A percentile compares a stretch with the other conserved stretches of the same genome.
These are phyloP conservation scores for Schizochytrium sp. DNA, from an alignment of 108 stramenopile species.

Conservation along the genomic window DNA sequence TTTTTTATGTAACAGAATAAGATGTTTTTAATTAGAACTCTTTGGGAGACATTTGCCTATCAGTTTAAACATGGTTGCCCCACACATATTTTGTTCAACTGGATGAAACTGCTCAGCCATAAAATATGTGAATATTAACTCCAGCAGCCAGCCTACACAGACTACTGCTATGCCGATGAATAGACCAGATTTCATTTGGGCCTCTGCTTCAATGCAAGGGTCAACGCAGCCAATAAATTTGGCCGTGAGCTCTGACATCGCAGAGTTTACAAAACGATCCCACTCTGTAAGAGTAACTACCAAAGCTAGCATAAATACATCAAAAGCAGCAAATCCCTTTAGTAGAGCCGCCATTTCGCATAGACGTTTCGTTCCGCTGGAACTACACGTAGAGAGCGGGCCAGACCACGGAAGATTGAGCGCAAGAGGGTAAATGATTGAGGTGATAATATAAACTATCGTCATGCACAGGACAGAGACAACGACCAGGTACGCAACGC, in stretches of 20 bases:
- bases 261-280: slow-evolving; percentile 42
- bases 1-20: too few relatives aligned
- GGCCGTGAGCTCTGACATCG: slow-evolving; percentile 3
- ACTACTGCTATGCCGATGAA: not conserved
- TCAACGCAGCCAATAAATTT: not conserved
- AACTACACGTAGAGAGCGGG: not conserved
- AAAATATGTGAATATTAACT: slow-evolving; percentile 40
- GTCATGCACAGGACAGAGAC: not conserved
- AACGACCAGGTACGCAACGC: not conserved
- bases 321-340: slow-evolving; percentile 1
- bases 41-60: too few relatives aligned
- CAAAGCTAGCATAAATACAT: slow-evolving; percentile 15
- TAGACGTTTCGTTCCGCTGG: not conserved
- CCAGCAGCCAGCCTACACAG: slow-evolving; percentile 14
- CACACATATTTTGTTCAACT: not conserved
- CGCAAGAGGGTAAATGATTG: not conserved
- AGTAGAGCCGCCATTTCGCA: too few relatives aligned
- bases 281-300: slow-evolving; percentile 5
- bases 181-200: not conserved
- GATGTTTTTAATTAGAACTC: too few relatives aligned
- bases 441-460: not conserved
- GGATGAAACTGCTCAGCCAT: slow-evolving; percentile 22
- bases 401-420: not conserved
- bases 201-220: not conserved
- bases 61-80: not conserved